Percentiles rank a stretch among this genome's conserved stretches.
Conservation (phyloP, 164 flowering plant genomes). For the Dillenia turbinata region DNA sequence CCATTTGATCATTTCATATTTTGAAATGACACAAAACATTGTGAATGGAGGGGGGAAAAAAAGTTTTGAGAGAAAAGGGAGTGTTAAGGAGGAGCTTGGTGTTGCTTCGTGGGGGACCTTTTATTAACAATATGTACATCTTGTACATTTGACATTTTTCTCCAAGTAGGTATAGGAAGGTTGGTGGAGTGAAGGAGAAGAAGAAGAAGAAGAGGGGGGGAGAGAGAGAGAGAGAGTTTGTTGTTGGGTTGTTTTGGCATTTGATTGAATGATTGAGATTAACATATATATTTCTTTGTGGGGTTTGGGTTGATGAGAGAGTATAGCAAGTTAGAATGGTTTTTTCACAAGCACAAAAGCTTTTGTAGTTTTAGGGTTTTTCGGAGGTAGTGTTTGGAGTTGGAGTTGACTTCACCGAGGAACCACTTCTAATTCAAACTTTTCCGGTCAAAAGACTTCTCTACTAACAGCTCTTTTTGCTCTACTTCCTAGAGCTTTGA, state of each 20-base stretch:
- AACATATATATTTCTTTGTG: slow-evolving; percentile 2
- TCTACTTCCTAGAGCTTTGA: neutral
- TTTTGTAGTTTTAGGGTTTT: neutral
- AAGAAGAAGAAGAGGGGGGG: neutral
- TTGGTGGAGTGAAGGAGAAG: neutral
- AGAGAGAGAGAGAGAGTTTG: neutral
- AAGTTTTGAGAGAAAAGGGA: neutral
- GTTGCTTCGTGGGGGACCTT: slow-evolving; percentile 12
- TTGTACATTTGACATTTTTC: slow-evolving; percentile 33
- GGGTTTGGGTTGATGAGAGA: slow-evolving; percentile 5
- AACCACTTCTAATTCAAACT: neutral
- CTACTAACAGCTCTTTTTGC: neutral
- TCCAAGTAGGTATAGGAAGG: slow-evolving; percentile 21
- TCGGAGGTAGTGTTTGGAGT: neutral
- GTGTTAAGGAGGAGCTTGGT: neutral
- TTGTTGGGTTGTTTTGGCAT: slow-evolving; percentile 3
- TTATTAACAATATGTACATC: slow-evolving; percentile 19
- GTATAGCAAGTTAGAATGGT: neutral
- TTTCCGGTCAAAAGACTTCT: no score
- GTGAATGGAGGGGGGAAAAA: neutral
- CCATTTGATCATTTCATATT: no score
- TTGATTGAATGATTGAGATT: slow-evolving; percentile 3
- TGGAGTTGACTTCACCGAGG: neutral
- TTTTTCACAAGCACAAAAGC: neutral
- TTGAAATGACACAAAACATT: no score